phyloP scores from a whole-genome alignment of 2,329 filamentous ascomycete genomes.

The Neoarthrinium moseri region DNA sequence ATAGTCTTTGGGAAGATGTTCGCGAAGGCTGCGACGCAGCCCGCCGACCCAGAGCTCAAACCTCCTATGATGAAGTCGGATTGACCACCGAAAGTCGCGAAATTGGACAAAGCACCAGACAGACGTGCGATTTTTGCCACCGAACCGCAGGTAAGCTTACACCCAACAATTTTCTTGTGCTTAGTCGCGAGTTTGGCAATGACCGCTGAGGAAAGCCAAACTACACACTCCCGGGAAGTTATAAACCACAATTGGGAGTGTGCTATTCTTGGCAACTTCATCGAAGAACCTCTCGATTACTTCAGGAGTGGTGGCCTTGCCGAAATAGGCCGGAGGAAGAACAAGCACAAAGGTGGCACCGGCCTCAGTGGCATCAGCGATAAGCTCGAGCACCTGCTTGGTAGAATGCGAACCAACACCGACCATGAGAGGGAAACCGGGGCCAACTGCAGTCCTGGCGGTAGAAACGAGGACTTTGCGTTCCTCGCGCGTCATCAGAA shows the following conservation, averaged over 20 bases:
- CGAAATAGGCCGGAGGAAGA: conserved; percentile 71
- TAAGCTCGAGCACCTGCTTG: conserved; percentile 58
- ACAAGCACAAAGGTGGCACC: conserved; percentile 69
- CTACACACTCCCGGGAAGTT: conserved; percentile 61
- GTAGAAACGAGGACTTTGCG: conserved; percentile 51
- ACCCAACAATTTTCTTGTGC: conserved; percentile 66
- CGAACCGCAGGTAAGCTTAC: conserved; percentile 69
- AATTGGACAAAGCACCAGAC: conserved; percentile 12
- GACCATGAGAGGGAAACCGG: conserved; percentile 57
- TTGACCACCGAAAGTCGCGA: conserved; percentile 39
- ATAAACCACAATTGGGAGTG: conserved; percentile 61
- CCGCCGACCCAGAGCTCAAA: conserved; percentile 13
- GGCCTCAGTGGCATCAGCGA: conserved; percentile 55
- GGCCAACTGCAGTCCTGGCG: conserved; percentile 50
- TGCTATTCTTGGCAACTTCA: conserved; percentile 56
- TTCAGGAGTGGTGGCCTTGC: conserved; percentile 58
- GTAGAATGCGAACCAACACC: conserved; percentile 65
- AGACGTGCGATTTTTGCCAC: conserved; percentile 71
- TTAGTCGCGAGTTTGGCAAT: conserved; percentile 51
- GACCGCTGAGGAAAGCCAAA: conserved; percentile 57
- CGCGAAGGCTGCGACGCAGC: conserved; percentile 13
- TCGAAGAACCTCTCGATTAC: conserved; percentile 61
- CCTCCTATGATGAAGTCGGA: conserved; percentile 43
- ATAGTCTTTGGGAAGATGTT: conserved; percentile 25
- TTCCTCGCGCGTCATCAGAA: conserved; percentile 56